Evolutionary conservation across 345 rosid species (phyloP), one percentile per base, ranked within the genome.

Genomic region (Gossypium stocksii): DNA sequence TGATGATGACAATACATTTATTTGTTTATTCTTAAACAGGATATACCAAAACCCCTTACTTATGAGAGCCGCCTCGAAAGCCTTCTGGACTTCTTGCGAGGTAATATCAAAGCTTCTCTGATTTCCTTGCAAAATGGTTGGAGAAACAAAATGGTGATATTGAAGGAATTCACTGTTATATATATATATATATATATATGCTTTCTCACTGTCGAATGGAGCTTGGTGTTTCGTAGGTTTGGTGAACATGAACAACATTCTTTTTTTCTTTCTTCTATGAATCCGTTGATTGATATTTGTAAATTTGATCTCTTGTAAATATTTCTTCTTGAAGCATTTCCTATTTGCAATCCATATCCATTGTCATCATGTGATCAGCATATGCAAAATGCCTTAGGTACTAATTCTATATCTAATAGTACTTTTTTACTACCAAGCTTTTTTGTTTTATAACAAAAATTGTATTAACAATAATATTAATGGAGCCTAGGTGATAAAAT

Each of bases 11-110:
- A 44, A 58, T 23, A 25, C 38, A 25, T 59, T 59, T 59, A 25
- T 25, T 58, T 23, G 64, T 25, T 59, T 25, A 16, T 59, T 13
- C 17, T 73, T 15, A 2, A 17, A 74, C 89, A 95, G 99, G 86
- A 82, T 95, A 81, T 95, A 93, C 83, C 99, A 95, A 82, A 95
- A 93, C 78, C 98, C 98, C 7, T 58, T 90, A 58, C 78, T 93
- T 69, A 76, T 89, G n/a, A 83, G 86, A 72, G 92, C 80, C 49
- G 98, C 97, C 59, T 79, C 98, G 0, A 89, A 90, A 77, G 98
- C 92, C 61, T 89, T 95, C 83, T 93, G 96, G 96, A 88, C 94
- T 53, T 95, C 99, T 3, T 90, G 94, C 51, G 87, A 88, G 54
- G 91, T 89, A 4, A 87, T 95, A 78, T 91, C 98, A 60, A 93